Evolutionary conservation across 768 basidiomycete species (phyloP), one percentile per base, ranked within the genome.

Genomic region (Sutorius australiensis): DNA sequence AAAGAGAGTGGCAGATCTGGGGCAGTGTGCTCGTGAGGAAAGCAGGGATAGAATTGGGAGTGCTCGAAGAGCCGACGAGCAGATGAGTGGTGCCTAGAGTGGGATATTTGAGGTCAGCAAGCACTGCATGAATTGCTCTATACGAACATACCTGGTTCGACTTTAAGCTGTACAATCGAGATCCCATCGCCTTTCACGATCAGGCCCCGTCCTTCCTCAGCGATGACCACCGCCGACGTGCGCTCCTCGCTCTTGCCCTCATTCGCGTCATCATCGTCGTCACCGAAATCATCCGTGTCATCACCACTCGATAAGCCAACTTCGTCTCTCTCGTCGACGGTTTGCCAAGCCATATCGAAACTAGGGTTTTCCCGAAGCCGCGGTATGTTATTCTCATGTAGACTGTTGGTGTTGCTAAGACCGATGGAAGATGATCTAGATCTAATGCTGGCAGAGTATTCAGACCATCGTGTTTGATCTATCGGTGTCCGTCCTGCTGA

Each of bases 61-160:
- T 89, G 53, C 72, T 76, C 2, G 87, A 89, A 17, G 85, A 85
- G n/a, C 89, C 85, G 37, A 99, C 81, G 30, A 98, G 78, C 44
- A 99, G 80, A 77, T 99, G 95, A 0, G 95, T 99, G 17, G 93
- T 93, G 16, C 87, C 95, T 98, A 53, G 51, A 44, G 48, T 6
- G 9, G 19, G 27, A 45, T 21, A 8, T 9, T 13, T 12, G 32
- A 24, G 12, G 31, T 66, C 40, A 59, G 49, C 5, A 19, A 51
- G 28, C 10, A 14, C 8, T 3, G 1, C 6, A 45, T 30, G 2
- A 21, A 11, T 43, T 28, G 30, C 17, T 34, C 17, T 30, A 32
- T 14, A 31, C 36, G 2, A 21, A 59, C 85, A 61, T 66, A 95
- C 93, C 94, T 63, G 84, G 77, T 50, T 82, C 80, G 32, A 88